phyloP scores from a whole-genome alignment of 371 early-diverging fungal species.

The Rhizopus sp. region DNA sequence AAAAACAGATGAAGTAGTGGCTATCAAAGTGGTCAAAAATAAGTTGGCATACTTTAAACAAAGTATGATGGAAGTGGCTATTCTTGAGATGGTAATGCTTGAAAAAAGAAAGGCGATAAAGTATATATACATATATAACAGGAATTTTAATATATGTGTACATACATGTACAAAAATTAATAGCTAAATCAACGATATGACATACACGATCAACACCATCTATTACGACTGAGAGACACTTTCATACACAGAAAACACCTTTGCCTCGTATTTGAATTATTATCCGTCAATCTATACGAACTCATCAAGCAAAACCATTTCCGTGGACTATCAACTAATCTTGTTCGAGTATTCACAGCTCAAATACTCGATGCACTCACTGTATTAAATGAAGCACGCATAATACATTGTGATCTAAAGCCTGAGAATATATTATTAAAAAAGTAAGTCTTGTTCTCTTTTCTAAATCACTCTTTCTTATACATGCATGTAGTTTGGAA shows the following conservation, averaged over 20 bases:
- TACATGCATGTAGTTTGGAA: slow-evolving; percentile 53
- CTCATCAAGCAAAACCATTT: slow-evolving; percentile 96
- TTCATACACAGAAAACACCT: slow-evolving; percentile 95
- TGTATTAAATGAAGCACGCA: slow-evolving; percentile 80
- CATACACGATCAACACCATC: slow-evolving; percentile 81
- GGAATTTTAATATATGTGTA: background rate
- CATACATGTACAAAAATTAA: background rate
- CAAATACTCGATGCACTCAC: slow-evolving; percentile 88
- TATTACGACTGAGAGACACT: slow-evolving; percentile 87
- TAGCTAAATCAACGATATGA: slow-evolving; percentile 87
- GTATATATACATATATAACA: slow-evolving; percentile 3
- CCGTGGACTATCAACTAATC: slow-evolving; percentile 87
- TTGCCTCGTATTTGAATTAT: slow-evolving; percentile 94
- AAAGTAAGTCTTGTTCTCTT: slow-evolving; percentile 47
- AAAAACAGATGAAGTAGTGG: slow-evolving; percentile 84
- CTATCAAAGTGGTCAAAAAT: slow-evolving; percentile 98
- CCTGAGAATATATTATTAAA: slow-evolving; percentile 96
- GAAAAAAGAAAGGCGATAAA: background rate
- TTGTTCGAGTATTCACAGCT: slow-evolving; percentile 85
- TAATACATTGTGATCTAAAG: slow-evolving; percentile 97
- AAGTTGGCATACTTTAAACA: slow-evolving; percentile 95
- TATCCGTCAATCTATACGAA: slow-evolving; percentile 96
- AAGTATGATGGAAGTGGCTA: slow-evolving; percentile 93
- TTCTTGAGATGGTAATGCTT: slow-evolving; percentile 73
- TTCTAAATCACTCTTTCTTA: background rate